Percentiles rank a stretch among this genome's conserved stretches.
Conservation (phyloP, 192 early-diverging fungal species). For the Coemansia sp. region DNA sequence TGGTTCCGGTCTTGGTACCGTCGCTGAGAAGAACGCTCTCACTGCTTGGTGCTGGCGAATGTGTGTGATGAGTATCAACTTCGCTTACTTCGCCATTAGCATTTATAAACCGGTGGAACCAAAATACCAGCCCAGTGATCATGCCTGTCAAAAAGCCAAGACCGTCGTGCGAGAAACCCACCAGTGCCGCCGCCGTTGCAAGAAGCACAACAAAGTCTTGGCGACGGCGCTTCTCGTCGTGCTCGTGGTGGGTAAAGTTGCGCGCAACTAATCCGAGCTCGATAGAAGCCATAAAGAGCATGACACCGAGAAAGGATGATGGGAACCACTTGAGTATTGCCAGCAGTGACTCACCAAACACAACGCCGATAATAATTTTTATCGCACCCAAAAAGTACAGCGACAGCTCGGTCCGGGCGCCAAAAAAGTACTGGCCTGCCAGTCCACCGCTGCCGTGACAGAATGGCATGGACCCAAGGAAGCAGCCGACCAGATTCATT, state of each 20-base stretch:
- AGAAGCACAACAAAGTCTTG: conserved; percentile 70
- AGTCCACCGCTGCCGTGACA: conserved; percentile 85
- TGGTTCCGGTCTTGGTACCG: neutral
- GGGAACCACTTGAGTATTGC: conserved; percentile 72
- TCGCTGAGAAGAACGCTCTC: neutral
- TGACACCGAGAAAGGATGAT: conserved; percentile 74
- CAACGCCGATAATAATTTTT: conserved; percentile 78
- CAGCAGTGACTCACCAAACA: conserved; percentile 79
- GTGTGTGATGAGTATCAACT: neutral
- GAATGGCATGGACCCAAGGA: conserved; percentile 76
- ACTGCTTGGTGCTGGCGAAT: conserved; percentile 12
- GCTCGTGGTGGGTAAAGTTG: conserved; percentile 40
- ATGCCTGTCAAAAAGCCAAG: conserved; percentile 74
- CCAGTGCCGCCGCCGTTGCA: conserved; percentile 64
- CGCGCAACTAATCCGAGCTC: conserved; percentile 65
- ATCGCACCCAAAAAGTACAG: conserved; percentile 71
- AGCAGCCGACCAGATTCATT: conserved; percentile 78
- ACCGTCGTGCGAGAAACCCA: conserved; percentile 79
- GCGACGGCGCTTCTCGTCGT: conserved; percentile 29
- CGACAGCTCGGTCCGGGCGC: conserved; percentile 77
- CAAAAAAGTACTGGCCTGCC: conserved; percentile 94
- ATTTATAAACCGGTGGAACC: conserved; percentile 19
- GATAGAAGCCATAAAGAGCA: conserved; percentile 80
- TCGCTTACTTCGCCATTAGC: neutral
- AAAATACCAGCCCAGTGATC: conserved; percentile 52